A percentile compares a stretch with the other conserved stretches of the same genome.
These are phyloP conservation scores for Mycosphaerella sp. DNA, from an alignment of 2,329 filamentous ascomycete species.

Conservation along the genomic window DNA sequence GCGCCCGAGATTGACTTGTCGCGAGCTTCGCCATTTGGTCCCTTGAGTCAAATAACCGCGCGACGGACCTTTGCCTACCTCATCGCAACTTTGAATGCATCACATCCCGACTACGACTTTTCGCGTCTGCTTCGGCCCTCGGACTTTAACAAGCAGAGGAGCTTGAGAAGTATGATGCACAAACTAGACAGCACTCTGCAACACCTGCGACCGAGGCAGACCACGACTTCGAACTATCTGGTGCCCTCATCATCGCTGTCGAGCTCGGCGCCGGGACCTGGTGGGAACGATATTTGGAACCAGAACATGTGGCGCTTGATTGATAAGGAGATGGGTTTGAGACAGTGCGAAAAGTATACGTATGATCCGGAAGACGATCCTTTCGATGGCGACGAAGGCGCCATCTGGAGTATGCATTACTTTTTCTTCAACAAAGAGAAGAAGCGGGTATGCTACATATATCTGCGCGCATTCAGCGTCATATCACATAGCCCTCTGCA, in stretches of 20 bases:
- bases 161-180: slow-evolving; percentile 73
- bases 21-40: slow-evolving; percentile 84
- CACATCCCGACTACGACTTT: slow-evolving; percentile 95
- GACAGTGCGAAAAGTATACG: slow-evolving; percentile 81
- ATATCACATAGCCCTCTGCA: slow-evolving; percentile 55
- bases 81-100: slow-evolving; percentile 93
- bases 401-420: slow-evolving; percentile 93
- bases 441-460: slow-evolving; percentile 91
- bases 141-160: slow-evolving; percentile 83
- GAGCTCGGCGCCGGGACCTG: slow-evolving; percentile 24
- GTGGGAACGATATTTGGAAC: slow-evolving; percentile 56
- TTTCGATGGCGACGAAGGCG: slow-evolving; percentile 83
- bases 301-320: slow-evolving; percentile 87
- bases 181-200: slow-evolving; percentile 81
- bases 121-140: slow-evolving; percentile 81
- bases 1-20: slow-evolving; percentile 56
- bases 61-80: slow-evolving; percentile 91
- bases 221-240: slow-evolving; percentile 22
- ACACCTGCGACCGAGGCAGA: slow-evolving; percentile 62
- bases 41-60: slow-evolving; percentile 78
- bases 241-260: slow-evolving; percentile 24
- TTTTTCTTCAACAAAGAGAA: slow-evolving; percentile 94
- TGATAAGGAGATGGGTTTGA: slow-evolving; percentile 88
- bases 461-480: slow-evolving; percentile 79
- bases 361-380: slow-evolving; percentile 87